These are phyloP conservation scores for Hippophae gyantsensis DNA, from an alignment of 306 rosid species.

Conservation along the genomic window DNA sequence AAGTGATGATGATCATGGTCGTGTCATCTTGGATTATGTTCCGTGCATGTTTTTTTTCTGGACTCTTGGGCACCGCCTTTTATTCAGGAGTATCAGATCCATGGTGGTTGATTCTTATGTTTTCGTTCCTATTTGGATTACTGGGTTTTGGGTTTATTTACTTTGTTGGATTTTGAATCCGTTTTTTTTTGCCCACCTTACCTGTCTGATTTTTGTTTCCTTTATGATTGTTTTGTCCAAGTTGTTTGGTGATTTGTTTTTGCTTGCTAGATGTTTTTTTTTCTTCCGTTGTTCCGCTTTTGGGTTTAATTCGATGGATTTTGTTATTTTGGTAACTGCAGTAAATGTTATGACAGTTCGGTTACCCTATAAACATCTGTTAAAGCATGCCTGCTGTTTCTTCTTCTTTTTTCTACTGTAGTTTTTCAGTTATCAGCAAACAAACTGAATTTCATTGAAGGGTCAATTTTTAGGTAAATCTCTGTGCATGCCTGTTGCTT, in stretches of 20 bases:
- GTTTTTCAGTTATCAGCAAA: no score
- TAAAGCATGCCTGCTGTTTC: neutral
- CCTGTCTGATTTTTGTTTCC: conserved; percentile 8
- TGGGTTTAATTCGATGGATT: conserved; percentile 7
- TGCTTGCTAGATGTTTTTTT: neutral
- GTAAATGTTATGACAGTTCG: neutral
- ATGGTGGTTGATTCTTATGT: conserved; percentile 13
- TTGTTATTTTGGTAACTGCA: conserved; percentile 7
- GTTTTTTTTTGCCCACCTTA: neutral
- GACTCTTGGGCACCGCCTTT: neutral
- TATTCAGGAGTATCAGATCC: conserved; percentile 36
- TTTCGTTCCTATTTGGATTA: conserved; percentile 4
- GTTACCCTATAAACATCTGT: neutral
- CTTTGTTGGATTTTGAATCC: neutral
- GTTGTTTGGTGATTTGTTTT: conserved; percentile 19
- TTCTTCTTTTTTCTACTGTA: neutral
- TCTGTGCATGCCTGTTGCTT: no score
- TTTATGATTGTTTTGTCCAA: conserved; percentile 3
- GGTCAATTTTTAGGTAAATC: no score
- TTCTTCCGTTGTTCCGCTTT: no score
- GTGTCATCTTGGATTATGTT: no score
- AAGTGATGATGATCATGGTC: no score
- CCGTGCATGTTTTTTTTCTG: no score
- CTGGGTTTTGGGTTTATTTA: neutral
- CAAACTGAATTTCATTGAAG: no score